Conservation (phyloP, 2,329 filamentous ascomycete species). For the Colletotrichum sp. region DNA sequence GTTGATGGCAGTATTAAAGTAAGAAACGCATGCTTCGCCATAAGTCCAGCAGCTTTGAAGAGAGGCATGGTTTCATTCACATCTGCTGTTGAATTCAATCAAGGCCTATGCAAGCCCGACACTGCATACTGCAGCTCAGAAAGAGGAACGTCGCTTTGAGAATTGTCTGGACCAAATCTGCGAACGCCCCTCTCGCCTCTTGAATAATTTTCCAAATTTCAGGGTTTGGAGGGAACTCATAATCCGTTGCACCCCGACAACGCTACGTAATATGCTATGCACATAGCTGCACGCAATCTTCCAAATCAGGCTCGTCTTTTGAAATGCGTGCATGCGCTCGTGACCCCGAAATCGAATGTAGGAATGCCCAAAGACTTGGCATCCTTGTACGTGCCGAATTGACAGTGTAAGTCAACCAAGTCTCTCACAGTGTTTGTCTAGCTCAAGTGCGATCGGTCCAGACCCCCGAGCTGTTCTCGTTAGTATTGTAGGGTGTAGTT, state of each 20-base stretch:
- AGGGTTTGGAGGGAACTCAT: not conserved
- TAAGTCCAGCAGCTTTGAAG: not conserved
- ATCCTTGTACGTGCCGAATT: not conserved
- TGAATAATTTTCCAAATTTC: not conserved
- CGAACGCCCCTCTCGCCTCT: not conserved
- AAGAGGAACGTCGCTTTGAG: no score
- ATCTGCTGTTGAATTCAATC: no score
- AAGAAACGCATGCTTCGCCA: not conserved
- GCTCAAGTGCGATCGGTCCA: not conserved
- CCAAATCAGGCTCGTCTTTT: not conserved
- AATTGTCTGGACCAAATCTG: no score
- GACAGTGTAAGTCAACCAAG: not conserved
- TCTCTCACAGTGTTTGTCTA: slow-evolving; percentile 14
- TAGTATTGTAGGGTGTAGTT: not conserved
- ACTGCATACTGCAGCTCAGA: no score
- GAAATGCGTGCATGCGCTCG: not conserved
- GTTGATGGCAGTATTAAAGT: not conserved
- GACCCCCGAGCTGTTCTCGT: not conserved
- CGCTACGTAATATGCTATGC: not conserved
- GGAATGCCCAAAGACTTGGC: slow-evolving; percentile 10
- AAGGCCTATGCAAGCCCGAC: no score
- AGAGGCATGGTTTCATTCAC: no score
- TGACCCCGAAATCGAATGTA: not conserved
- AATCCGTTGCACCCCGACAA: not conserved
- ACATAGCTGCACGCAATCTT: not conserved